Percentiles rank a stretch among this genome's conserved stretches.
Conservation (phyloP, 2,329 filamentous ascomycete species). For the Trichoderma sp. region DNA sequence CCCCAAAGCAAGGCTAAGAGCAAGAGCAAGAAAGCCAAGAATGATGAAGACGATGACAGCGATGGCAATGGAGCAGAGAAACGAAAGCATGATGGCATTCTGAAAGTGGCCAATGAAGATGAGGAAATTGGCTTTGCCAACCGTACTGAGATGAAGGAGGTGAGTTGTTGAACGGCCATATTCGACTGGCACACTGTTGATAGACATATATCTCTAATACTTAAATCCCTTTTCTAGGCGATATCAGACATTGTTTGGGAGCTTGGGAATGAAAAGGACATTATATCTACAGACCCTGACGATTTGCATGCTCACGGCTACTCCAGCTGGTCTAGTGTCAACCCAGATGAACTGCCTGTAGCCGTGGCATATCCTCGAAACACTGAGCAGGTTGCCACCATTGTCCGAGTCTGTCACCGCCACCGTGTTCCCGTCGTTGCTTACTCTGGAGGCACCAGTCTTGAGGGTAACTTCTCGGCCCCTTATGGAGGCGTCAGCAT, state of each 20-base stretch:
- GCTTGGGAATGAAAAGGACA: slow-evolving; percentile 46
- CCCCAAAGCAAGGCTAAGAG: not conserved
- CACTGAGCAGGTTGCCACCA: slow-evolving; percentile 57
- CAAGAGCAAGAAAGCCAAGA: not conserved
- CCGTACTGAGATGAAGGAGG: slow-evolving; percentile 43
- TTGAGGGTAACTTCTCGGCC: slow-evolving; percentile 88
- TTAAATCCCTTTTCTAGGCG: slow-evolving; percentile 39
- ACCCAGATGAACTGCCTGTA: slow-evolving; percentile 58
- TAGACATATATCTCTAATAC: not conserved
- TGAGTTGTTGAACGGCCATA: slow-evolving; percentile 21
- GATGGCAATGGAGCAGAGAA: not conserved
- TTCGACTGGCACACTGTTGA: slow-evolving; percentile 5
- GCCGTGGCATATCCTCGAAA: slow-evolving; percentile 62
- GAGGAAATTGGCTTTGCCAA: slow-evolving; percentile 39
- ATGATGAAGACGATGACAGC: not conserved
- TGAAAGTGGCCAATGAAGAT: slow-evolving; percentile 19
- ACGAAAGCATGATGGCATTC: not conserved
- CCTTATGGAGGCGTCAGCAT: slow-evolving; percentile 85
- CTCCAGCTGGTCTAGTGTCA: slow-evolving; percentile 63
- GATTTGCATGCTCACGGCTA: slow-evolving; percentile 62
- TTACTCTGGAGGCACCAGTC: slow-evolving; percentile 79
- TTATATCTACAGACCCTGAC: slow-evolving; percentile 61
- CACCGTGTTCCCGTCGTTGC: slow-evolving; percentile 81
- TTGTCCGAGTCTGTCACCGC: slow-evolving; percentile 69
- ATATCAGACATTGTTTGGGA: slow-evolving; percentile 53